Evolutionary conservation across 352 stramenopile species (phyloP).

Genomic region (Phytophthora ramorum): DNA sequence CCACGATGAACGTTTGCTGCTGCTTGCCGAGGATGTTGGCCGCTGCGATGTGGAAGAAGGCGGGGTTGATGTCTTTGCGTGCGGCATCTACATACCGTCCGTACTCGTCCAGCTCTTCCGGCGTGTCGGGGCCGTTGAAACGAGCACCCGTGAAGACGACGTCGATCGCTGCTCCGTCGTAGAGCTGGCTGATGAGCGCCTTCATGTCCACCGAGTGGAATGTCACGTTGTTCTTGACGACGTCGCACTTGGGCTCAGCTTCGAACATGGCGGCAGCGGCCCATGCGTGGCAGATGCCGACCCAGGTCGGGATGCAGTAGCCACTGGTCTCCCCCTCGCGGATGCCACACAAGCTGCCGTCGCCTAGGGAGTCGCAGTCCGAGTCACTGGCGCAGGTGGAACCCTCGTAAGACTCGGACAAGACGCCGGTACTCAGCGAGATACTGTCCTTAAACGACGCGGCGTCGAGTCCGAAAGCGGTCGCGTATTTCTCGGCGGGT

Average conservation of each 20-base stretch:
- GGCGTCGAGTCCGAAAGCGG: constrained; percentile 46
- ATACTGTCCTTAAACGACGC: constrained; percentile 40
- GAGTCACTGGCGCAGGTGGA: constrained; percentile 33
- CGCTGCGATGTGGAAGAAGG: constrained; percentile 57
- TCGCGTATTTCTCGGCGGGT: constrained; percentile 52
- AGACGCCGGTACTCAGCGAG: constrained; percentile 42
- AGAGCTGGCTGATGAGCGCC: constrained; percentile 50
- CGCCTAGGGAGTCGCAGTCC: constrained; percentile 26
- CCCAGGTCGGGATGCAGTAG: constrained; percentile 55
- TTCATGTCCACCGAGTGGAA: constrained; percentile 63
- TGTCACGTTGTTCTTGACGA: constrained; percentile 53
- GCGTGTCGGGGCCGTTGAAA: constrained; percentile 41
- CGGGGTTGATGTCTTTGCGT: constrained; percentile 51
- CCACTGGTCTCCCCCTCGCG: constrained; percentile 35
- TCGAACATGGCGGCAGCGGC: constrained; percentile 47
- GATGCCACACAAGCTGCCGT: constrained; percentile 41
- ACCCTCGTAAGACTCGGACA: constrained; percentile 35
- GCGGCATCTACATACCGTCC: constrained; percentile 52
- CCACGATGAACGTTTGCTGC: constrained; percentile 53
- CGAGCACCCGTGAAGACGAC: constrained; percentile 53
- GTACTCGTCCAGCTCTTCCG: constrained; percentile 47
- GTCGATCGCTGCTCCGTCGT: constrained; percentile 43
- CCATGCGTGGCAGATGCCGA: constrained; percentile 57
- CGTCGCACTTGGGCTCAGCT: constrained; percentile 49
- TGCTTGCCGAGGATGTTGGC: constrained; percentile 57